Evolutionary conservation across 768 basidiomycete species (phyloP).

Genomic region (Wakefieldia striispora): DNA sequence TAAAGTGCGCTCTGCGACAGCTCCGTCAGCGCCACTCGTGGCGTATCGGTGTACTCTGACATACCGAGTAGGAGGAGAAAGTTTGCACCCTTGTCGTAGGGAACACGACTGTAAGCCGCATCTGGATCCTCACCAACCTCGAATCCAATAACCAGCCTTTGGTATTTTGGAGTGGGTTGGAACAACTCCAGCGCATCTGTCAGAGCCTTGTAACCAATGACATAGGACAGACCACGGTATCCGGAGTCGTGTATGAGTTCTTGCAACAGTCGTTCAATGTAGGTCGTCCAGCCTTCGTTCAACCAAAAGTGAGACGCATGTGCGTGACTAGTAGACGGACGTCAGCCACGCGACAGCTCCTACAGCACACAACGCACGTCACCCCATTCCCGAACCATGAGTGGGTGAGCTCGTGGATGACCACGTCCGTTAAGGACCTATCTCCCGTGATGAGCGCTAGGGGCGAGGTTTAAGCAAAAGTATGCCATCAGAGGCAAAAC

Average conservation of each 20-base stretch:
- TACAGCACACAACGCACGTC: slow-evolving; percentile 47
- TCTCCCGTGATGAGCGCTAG: slow-evolving; percentile 84
- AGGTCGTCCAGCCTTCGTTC: slow-evolving; percentile 94
- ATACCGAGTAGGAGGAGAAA: slow-evolving; percentile 80
- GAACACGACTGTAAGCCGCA: slow-evolving; percentile 69
- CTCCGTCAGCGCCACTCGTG: neutral
- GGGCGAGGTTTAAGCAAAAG: neutral
- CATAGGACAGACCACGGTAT: slow-evolving; percentile 75
- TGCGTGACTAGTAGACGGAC: slow-evolving; percentile 48
- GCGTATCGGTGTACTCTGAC: neutral
- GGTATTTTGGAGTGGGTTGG: slow-evolving; percentile 61
- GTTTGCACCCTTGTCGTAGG: slow-evolving; percentile 91
- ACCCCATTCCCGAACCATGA: slow-evolving; percentile 94
- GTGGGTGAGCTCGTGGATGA: slow-evolving; percentile 84
- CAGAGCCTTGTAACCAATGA: slow-evolving; percentile 72
- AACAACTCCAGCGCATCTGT: slow-evolving; percentile 68
- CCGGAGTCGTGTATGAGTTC: slow-evolving; percentile 68
- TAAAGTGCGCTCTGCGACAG: slow-evolving; percentile 44
- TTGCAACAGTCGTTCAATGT: slow-evolving; percentile 81
- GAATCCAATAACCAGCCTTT: slow-evolving; percentile 71
- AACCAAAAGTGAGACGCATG: slow-evolving; percentile 84
- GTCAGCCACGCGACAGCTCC: neutral
- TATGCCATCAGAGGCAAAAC: neutral
- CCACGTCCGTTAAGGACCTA: slow-evolving; percentile 80
- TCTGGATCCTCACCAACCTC: slow-evolving; percentile 74